Evolutionary conservation across 345 rosid genomes (phyloP), one percentile per base, ranked within the genome.

Genomic region (Jatropha curcas): DNA sequence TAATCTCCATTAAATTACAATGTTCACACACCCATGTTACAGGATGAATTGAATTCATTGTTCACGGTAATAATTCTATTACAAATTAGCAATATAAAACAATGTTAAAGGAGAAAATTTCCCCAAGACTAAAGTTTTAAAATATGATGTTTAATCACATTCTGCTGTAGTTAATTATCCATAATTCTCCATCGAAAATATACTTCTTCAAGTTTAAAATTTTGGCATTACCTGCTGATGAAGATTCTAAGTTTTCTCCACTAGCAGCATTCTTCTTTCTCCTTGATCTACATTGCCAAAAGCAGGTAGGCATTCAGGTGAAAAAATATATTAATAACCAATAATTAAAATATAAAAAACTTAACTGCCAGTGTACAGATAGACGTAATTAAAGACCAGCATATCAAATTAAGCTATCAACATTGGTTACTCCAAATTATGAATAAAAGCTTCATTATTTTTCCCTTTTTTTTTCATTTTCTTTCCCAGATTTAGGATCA

Each of bases 231-330:
- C 98, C 97, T 76, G 83, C 81, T 65, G 92, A 79, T 46, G 88
- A 77, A 72, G 97, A 86, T 73, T 89, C 98, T 50, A 85, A 75
- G 82, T 84, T 88, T 71, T 93, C 98, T 80, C 93, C 98, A 68
- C 81, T 85, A 39, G 91, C 77, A 31, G 89, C 84, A 82, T 84
- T 88, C 79, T 93, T 93, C 85, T 91, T 96, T 73, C 97, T 88
- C 86, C 98, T 87, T 59, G 94, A 92, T 82, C 98, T 93, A 86
- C 85, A 80, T 59, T 70, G 71, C 61, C 71, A 63, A 55, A 68
- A 19, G n/a, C n/a, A n/a, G 9, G 35, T 1, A 22, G 5, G 25
- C 63, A 60, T 41, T 37, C 60, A 39, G 17, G 43, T 70, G 39
- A 34, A 65, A 34, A 65, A 62, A 1, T 25, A 28, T 7, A n/a